Evolutionary conservation across 2,329 filamentous ascomycete genomes (phyloP).

Genomic region (Cercospora nicotianae): DNA sequence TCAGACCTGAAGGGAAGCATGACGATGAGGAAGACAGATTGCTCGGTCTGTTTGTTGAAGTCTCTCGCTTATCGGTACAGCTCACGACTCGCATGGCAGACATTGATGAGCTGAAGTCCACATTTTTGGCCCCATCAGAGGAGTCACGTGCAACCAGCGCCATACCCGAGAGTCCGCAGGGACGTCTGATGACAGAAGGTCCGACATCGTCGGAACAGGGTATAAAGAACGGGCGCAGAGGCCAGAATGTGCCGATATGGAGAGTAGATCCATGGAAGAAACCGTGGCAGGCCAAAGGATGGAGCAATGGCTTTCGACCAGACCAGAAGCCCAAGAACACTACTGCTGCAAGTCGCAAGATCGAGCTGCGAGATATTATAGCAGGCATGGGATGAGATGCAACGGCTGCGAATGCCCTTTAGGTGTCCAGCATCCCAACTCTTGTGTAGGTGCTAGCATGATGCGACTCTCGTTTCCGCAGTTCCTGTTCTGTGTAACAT

Average conservation of each 20-base stretch:
- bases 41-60: not conserved
- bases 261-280: not conserved
- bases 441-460: not conserved
- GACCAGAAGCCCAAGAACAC: not conserved
- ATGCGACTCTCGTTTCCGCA: not conserved
- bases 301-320: slow-evolving; percentile 3
- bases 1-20: not conserved
- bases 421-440: not conserved
- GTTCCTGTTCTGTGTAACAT: no score
- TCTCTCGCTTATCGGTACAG: not conserved
- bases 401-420: not conserved
- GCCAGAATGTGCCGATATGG: not conserved
- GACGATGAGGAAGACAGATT: not conserved
- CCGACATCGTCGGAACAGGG: not conserved
- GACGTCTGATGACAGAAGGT: not conserved
- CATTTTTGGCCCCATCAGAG: not conserved
- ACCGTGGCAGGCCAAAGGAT: not conserved
- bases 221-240: not conserved
- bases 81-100: not conserved
- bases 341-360: not conserved
- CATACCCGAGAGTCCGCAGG: not conserved
- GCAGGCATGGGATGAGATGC: slow-evolving; percentile 1
- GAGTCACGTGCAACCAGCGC: not conserved
- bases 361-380: not conserved
- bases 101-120: not conserved